Conservation (phyloP, 768 basidiomycete genomes). For the Boletus tylopilopsis region DNA sequence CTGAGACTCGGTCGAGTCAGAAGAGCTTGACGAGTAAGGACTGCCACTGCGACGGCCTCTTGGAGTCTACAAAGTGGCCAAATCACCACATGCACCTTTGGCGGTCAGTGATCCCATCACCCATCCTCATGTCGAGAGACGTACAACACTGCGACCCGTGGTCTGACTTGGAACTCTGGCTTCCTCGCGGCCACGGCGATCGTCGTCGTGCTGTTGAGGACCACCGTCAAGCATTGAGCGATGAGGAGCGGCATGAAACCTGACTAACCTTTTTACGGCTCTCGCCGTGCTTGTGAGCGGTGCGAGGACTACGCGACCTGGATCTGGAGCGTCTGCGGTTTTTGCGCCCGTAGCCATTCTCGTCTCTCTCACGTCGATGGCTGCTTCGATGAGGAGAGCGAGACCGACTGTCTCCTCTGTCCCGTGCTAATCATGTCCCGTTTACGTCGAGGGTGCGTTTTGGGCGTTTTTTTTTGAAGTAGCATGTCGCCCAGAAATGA, state of each 20-base stretch:
- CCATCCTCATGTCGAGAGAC: conserved; percentile 1
- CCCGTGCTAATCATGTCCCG: conserved; percentile 12
- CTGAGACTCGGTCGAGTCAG: conserved; percentile 13
- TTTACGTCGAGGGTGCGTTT: neutral
- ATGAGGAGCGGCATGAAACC: neutral
- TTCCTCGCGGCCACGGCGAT: conserved; percentile 1
- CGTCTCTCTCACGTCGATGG: conserved; percentile 8
- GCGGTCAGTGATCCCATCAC: conserved; percentile 17
- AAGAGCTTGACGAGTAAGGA: conserved; percentile 17
- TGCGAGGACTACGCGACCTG: conserved; percentile 20
- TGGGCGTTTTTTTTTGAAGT: conserved; percentile 1
- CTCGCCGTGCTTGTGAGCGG: conserved; percentile 1
- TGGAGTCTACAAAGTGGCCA: conserved; percentile 19
- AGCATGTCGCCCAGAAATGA: conserved; percentile 17
- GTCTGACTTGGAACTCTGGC: conserved; percentile 2
- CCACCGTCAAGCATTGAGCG: neutral
- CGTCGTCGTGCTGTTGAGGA: conserved; percentile 5
- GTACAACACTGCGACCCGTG: conserved; percentile 30
- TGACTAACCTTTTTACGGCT: conserved; percentile 8
- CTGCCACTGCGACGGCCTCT: conserved; percentile 14
- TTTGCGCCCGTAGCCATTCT: conserved; percentile 3
- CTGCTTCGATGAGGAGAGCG: conserved; percentile 20
- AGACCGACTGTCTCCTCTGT: conserved; percentile 22
- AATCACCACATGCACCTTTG: conserved; percentile 22
- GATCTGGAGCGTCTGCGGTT: conserved; percentile 24